Percentiles rank a stretch among this genome's conserved stretches.
These are phyloP conservation scores for Funneliformis mosseae DNA, from an alignment of 192 early-diverging fungal genomes.

Conservation along the genomic window DNA sequence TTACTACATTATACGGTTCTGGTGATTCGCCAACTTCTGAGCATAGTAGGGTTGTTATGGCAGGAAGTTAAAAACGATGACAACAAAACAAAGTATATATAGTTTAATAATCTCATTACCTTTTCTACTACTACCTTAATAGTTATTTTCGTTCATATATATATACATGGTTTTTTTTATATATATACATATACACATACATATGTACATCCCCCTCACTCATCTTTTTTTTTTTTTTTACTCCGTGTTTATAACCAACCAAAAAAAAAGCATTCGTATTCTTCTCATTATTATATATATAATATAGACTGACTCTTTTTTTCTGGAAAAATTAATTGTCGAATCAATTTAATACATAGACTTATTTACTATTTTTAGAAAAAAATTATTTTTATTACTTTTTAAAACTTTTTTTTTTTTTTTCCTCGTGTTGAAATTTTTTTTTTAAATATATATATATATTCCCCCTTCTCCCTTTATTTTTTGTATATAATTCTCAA, in stretches of 20 bases:
- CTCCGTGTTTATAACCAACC: neutral
- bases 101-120: neutral
- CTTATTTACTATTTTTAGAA: neutral
- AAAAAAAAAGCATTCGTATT: neutral
- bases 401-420: neutral
- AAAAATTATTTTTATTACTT: neutral
- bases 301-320: neutral
- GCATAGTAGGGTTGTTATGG: constrained; percentile 25
- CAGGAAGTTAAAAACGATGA: constrained; percentile 34
- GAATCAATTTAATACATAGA: neutral
- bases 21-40: constrained; percentile 19
- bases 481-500: neutral
- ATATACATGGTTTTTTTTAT: neutral
- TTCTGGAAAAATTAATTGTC: neutral
- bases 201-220: neutral
- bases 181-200: neutral
- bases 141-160: neutral
- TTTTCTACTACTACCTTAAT: neutral
- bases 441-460: neutral
- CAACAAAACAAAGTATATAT: neutral
- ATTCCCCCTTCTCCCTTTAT: neutral
- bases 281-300: neutral
- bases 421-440: neutral
- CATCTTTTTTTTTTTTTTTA: neutral
- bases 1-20: constrained; percentile 20